phyloP scores from a whole-genome alignment of 169 alveolate genomes.

The Cryptosporidium muris region DNA sequence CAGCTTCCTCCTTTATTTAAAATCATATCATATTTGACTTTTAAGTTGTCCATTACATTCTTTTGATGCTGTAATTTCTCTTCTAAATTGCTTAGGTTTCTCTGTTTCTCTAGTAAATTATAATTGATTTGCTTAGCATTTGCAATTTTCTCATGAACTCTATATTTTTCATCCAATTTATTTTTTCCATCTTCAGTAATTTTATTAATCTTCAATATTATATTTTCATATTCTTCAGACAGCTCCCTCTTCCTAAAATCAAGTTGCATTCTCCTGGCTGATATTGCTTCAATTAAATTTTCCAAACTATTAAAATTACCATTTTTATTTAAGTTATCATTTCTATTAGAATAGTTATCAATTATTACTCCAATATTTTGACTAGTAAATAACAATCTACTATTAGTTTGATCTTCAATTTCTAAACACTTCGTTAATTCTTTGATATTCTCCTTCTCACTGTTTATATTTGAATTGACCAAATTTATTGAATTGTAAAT shows the following conservation, averaged over 20 bases:
- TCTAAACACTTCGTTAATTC: slow-evolving; percentile 14
- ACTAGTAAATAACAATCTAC: neutral
- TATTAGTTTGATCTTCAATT: slow-evolving; percentile 6
- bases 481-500: neutral
- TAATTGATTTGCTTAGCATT: slow-evolving; percentile 16
- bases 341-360: too few species aligned
- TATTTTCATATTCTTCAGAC: neutral
- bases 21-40: neutral
- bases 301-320: neutral
- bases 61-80: slow-evolving; percentile 5
- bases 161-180: slow-evolving; percentile 28
- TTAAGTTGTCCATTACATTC: slow-evolving; percentile 1
- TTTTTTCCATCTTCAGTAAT: slow-evolving; percentile 7
- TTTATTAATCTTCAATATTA: slow-evolving; percentile 4
- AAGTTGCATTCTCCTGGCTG: neutral
- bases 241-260: slow-evolving; percentile 7
- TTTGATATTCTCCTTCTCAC: neutral
- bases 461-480: slow-evolving; percentile 11
- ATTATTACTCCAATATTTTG: neutral
- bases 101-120: slow-evolving; percentile 29
- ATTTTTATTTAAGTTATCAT: too few species aligned
- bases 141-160: neutral
- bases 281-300: neutral
- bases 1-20: neutral
- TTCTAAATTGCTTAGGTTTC: slow-evolving; percentile 34